A percentile compares a stretch with the other conserved stretches of the same genome.
Evolutionary conservation across 176 grass and related monocot species (phyloP).

Genomic region (Chloris gayana): DNA sequence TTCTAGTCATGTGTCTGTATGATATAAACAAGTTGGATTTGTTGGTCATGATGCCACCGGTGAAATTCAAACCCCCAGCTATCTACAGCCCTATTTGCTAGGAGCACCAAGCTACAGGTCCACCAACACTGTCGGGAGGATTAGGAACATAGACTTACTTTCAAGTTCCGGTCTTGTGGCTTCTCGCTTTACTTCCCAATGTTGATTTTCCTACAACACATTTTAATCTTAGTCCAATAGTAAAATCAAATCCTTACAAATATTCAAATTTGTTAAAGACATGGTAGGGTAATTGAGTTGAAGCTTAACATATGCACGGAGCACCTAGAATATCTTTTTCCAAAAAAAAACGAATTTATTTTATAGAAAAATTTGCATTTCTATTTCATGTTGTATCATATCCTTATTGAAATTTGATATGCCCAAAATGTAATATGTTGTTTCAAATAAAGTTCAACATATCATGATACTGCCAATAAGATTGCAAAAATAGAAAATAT

Average conservation of each 20-base stretch:
- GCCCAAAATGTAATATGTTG: too few relatives aligned
- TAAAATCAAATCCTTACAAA: too few relatives aligned
- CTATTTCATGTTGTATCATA: too few relatives aligned
- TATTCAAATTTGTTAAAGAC: too few relatives aligned
- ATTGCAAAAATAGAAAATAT: background rate
- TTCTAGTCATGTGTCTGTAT: background rate
- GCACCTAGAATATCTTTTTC: background rate
- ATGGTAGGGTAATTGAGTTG: too few relatives aligned
- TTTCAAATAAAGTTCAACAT: background rate
- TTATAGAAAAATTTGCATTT: background rate
- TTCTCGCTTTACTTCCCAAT: too few relatives aligned
- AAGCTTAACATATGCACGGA: background rate
- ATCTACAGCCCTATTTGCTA: conserved; percentile 1
- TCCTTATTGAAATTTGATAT: too few relatives aligned
- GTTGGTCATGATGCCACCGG: conserved; percentile 26
- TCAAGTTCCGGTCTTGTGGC: too few relatives aligned
- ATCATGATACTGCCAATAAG: background rate
- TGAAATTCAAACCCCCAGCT: background rate
- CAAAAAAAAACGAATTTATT: background rate
- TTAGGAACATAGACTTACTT: too few relatives aligned
- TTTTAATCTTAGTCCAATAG: too few relatives aligned
- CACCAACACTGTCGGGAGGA: background rate
- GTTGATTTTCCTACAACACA: too few relatives aligned
- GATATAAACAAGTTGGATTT: conserved; percentile 9
- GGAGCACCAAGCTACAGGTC: background rate